Base-by-base conservation (phyloP, 2,329 filamentous ascomycete genomes). In the Drechslerella stenobrocha region DNA sequence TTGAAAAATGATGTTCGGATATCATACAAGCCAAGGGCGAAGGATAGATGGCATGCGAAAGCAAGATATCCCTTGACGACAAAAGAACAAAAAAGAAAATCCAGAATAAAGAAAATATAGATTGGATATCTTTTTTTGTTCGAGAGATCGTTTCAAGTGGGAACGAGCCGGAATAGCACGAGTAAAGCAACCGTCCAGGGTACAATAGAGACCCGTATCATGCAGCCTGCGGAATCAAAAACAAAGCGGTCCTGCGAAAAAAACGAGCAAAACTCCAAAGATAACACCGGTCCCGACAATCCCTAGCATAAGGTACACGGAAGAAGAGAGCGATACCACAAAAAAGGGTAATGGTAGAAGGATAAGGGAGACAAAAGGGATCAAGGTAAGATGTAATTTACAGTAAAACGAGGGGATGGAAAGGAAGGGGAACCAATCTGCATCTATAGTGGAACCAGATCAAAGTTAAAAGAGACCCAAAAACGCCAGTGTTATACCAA, bases 261-360 rank as follows among this genome's bases (percentile, higher is more conserved):
- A 52, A 52, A 34, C n/a, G 15, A 26, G 45, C 30, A 7, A 61
- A 13, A 44, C 35, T 42, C 47, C 20, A 28, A 15, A 22, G 22
- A 59, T 28, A 52, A 63, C 50, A 55, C 50, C 58, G 28, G 42
- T 48, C n/a, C 48, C 55, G 44, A 55, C 44, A 32, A 51, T 30
- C 40, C 40, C 22, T 37, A 46, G 24, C 18, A 37, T 28, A 63
- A 37, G 8, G 26, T 52, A 56, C 26, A 52, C 13, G 35, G 50
- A 5, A 40, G 35, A 52, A 56, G 18, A 35, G 5, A 18, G n/a
- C 11, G 9, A 18, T 26, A 26, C 24, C 13, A 35, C 15, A 22
- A 22, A 6, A 15, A 37, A 30, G 15, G n/a, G 42, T 15, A 32
- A 7, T 9, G 53, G 20, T 22, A 50, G 11, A 18, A 2, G 18